Percentiles rank a stretch among this genome's conserved stretches.
phyloP scores from a whole-genome alignment of 768 basidiomycete genomes.

The Termitomyces sp. region DNA sequence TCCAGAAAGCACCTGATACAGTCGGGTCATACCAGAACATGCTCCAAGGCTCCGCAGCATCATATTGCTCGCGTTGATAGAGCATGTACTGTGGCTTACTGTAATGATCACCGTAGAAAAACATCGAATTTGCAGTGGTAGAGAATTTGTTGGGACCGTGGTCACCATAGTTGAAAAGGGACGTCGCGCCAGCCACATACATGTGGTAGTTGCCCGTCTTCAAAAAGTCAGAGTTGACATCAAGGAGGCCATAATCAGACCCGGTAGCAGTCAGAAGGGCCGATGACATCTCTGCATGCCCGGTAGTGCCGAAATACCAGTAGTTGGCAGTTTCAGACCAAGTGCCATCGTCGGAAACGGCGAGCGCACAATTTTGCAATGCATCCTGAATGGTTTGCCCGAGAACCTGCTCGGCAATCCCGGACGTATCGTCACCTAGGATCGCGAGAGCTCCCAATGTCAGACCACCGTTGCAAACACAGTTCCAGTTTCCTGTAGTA shows the following conservation, averaged over 20 bases:
- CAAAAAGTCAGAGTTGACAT: constrained; percentile 62
- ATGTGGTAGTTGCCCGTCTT: constrained; percentile 87
- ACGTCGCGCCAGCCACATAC: constrained; percentile 79
- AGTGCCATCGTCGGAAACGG: constrained; percentile 66
- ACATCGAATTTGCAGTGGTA: constrained; percentile 83
- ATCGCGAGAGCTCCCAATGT: constrained; percentile 90
- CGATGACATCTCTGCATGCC: constrained; percentile 83
- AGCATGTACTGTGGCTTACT: constrained; percentile 70
- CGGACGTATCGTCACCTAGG: constrained; percentile 74
- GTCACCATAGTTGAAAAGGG: constrained; percentile 79
- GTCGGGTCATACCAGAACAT: constrained; percentile 94
- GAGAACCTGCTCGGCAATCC: constrained; percentile 62
- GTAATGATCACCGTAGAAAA: constrained; percentile 71
- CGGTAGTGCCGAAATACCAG: constrained; percentile 93
- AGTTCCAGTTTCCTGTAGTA: constrained; percentile 95
- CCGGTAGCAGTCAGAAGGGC: constrained; percentile 84
- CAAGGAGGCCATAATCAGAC: constrained; percentile 67
- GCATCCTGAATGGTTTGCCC: constrained; percentile 69
- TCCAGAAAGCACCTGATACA: constrained; percentile 87
- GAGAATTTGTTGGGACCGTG: constrained; percentile 94
- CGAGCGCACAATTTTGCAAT: constrained; percentile 65
- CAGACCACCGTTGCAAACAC: constrained; percentile 89
- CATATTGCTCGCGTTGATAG: constrained; percentile 86
- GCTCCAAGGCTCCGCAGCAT: constrained; percentile 77
- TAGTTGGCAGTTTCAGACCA: constrained; percentile 95